A percentile compares a stretch with the other conserved stretches of the same genome.
These are phyloP conservation scores for Globisporangium paroecandrum DNA, from an alignment of 352 stramenopile species.

Conservation along the genomic window DNA sequence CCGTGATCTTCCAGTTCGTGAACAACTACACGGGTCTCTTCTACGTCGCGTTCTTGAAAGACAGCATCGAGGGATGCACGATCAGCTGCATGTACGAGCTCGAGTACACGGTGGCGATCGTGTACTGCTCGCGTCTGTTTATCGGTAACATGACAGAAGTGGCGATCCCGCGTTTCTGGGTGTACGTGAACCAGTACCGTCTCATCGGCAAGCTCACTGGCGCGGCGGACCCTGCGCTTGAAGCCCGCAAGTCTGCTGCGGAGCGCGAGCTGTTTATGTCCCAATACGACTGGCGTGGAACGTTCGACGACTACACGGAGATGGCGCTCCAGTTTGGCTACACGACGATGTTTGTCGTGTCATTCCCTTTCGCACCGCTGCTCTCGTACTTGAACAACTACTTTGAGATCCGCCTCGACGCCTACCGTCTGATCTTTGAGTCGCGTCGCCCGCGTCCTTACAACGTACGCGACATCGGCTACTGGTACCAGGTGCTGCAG, in stretches of 20 bases:
- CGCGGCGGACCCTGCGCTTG: slow-evolving; percentile 22
- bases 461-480: slow-evolving; percentile 86
- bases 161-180: slow-evolving; percentile 66
- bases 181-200: slow-evolving; percentile 66
- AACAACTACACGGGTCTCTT: slow-evolving; percentile 95
- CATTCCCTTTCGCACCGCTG: slow-evolving; percentile 91
- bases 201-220: slow-evolving; percentile 53
- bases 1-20: slow-evolving; percentile 94
- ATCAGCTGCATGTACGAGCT: slow-evolving; percentile 87
- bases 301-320: slow-evolving; percentile 93
- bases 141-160: slow-evolving; percentile 79
- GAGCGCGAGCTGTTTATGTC: slow-evolving; percentile 77
- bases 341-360: slow-evolving; percentile 88
- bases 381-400: slow-evolving; percentile 92
- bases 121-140: slow-evolving; percentile 89
- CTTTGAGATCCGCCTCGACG: slow-evolving; percentile 90
- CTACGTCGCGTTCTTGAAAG: slow-evolving; percentile 92
- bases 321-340: slow-evolving; percentile 89
- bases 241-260: slow-evolving; percentile 37
- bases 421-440: slow-evolving; percentile 81
- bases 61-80: slow-evolving; percentile 64
- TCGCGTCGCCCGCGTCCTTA: slow-evolving; percentile 75
- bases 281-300: slow-evolving; percentile 80
- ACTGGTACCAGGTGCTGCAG: slow-evolving; percentile 91
- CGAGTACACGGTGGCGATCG: slow-evolving; percentile 87